A percentile compares a stretch with the other conserved stretches of the same genome.
These are phyloP conservation scores for Penicillium glabrum DNA, from an alignment of 2,329 filamentous ascomycete species.

Conservation along the genomic window DNA sequence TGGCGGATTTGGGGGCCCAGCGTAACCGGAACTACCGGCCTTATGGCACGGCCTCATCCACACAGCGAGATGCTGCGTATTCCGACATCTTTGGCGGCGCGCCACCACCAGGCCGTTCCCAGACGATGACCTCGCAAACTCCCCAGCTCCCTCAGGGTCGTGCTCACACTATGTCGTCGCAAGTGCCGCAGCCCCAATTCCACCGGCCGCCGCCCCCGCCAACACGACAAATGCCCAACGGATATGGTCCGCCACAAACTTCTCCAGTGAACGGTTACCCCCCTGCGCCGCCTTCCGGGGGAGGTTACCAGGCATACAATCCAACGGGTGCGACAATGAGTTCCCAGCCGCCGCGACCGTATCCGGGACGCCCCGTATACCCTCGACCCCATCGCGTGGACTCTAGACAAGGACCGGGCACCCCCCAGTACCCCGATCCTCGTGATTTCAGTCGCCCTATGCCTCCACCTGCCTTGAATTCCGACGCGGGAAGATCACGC, in stretches of 20 bases:
- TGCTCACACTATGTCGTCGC: slow-evolving; percentile 74
- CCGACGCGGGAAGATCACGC: slow-evolving; percentile 86
- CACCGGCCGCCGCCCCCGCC: slow-evolving; percentile 43
- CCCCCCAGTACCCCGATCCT: slow-evolving; percentile 59
- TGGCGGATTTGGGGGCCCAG: slow-evolving; percentile 66
- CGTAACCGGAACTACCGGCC: slow-evolving; percentile 61
- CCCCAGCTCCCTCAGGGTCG: slow-evolving; percentile 64
- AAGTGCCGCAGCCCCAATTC: slow-evolving; percentile 44
- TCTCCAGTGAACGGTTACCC: slow-evolving; percentile 40
- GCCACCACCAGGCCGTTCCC: slow-evolving; percentile 83
- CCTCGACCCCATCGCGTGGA: slow-evolving; percentile 71
- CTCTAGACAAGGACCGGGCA: slow-evolving; percentile 50
- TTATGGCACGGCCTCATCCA: slow-evolving; percentile 55
- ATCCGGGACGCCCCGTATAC: slow-evolving; percentile 68
- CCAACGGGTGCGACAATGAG: slow-evolving; percentile 33
- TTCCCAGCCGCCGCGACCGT: slow-evolving; percentile 60
- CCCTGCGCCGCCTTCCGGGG: slow-evolving; percentile 39
- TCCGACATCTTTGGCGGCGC: slow-evolving; percentile 91
- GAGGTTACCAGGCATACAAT: slow-evolving; percentile 41
- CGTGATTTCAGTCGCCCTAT: slow-evolving; percentile 58
- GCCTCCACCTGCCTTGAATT: slow-evolving; percentile 72
- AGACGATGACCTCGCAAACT: slow-evolving; percentile 88
- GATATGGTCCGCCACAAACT: slow-evolving; percentile 40
- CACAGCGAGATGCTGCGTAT: slow-evolving; percentile 89
- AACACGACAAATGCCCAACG: slow-evolving; percentile 46